Conservation (phyloP, 2,329 filamentous ascomycete genomes). For the Pestalotiopsis sp. region DNA sequence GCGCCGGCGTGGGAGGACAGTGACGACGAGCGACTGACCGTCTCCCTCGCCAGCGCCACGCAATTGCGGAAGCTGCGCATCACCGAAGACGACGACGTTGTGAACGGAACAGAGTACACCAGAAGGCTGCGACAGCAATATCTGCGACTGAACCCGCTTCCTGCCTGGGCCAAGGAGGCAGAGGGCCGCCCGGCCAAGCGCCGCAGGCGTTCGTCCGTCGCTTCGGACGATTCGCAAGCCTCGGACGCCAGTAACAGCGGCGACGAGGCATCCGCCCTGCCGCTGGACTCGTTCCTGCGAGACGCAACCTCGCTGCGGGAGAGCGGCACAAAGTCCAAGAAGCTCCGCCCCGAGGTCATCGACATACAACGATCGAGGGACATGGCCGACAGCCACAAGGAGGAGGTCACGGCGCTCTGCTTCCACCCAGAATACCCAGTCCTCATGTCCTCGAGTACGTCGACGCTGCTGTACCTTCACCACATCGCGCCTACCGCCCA, state of each 20-base stretch:
- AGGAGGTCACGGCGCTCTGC: conserved; percentile 78
- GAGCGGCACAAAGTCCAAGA: conserved; percentile 61
- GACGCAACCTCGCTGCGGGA: conserved; percentile 70
- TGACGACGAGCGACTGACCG: conserved; percentile 84
- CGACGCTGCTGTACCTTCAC: conserved; percentile 85
- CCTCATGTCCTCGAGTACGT: conserved; percentile 84
- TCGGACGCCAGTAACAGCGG: conserved; percentile 27
- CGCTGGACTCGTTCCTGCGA: conserved; percentile 79
- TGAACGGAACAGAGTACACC: conserved; percentile 85
- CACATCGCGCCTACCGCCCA: conserved; percentile 79
- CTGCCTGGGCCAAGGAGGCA: conserved; percentile 60
- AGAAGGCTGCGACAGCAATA: conserved; percentile 80
- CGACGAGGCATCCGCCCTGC: conserved; percentile 69
- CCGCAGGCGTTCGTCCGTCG: conserved; percentile 53
- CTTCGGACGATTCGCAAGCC: conserved; percentile 35
- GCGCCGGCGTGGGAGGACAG: conserved; percentile 87
- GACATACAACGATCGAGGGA: conserved; percentile 90
- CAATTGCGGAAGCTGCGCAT: conserved; percentile 82
- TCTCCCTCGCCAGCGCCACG: conserved; percentile 78
- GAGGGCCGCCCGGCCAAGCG: conserved; percentile 54
- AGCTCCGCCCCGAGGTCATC: conserved; percentile 82
- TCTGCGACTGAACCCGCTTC: conserved; percentile 60
- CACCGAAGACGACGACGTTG: conserved; percentile 81
- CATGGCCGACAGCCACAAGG: conserved; percentile 77
- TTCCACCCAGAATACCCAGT: conserved; percentile 92